Evolutionary conservation across 2,329 filamentous ascomycete species (phyloP), one percentile per base, ranked within the genome.

Genomic region (Mycosphaerella arachidis): DNA sequence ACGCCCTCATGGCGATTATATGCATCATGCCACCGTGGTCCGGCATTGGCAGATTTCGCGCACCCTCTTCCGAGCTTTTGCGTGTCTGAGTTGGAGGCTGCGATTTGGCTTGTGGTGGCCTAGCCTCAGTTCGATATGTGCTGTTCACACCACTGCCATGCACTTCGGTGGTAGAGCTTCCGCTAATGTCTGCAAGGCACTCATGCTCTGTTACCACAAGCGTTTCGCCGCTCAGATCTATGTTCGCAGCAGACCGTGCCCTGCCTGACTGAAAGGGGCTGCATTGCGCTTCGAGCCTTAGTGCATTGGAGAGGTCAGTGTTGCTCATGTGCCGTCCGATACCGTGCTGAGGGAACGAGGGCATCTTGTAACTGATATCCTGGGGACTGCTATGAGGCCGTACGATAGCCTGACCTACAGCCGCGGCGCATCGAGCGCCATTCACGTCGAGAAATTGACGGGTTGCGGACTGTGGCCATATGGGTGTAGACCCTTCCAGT

Each of bases 1-100:
- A 73, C 27, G 64, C 66, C 50, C 71, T 70, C 56, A 78, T 63
- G 55, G 64, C 69, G 10, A 66, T 60, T 48, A 77, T 74, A 52
- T 77, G 75, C 2, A 69, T 62, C 20, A 68, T 37, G 13, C 13
- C 40, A 43, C 18, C 13, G 4, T 7, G 5, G n/a, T 13, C 7
- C 13, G 16, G 40, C 40, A 43, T n/a, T n/a, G 40, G 13, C 7
- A 1, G 12, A 18, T 16, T 18, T 16, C 18, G 40, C 40, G 40
- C 13, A 8, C 18, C 40, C 40, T 7, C 16, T 1, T n/a, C 5
- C 18, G 40, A 7, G 5, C 18, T 16, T 18, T 35, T 35, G 31
- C 40, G 40, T n/a, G 13, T 43, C 2, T 8, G 24, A 24, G 24
- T 3, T 24, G 24, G 24, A 24, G 24, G 24, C 24, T 24, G 24